Percentiles rank a stretch among this genome's conserved stretches.
phyloP scores from a whole-genome alignment of 441 rosid species.

The Raphanus hybrid region DNA sequence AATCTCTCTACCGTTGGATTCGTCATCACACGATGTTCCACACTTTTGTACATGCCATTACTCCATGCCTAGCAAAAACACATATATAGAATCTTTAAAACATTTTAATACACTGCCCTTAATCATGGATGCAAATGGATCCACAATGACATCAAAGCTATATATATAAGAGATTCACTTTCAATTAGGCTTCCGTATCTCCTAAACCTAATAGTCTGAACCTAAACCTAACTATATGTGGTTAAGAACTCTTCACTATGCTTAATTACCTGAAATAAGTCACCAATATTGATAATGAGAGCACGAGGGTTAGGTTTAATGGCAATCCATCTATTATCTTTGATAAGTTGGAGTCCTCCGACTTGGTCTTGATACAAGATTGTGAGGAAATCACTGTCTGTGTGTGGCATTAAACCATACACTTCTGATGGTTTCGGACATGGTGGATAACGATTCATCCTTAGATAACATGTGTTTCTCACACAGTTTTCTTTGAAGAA shows the following conservation, averaged over 20 bases:
- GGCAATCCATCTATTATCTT: conserved; percentile 85
- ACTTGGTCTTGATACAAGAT: conserved; percentile 81
- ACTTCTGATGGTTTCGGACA: conserved; percentile 62
- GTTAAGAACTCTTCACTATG: not conserved
- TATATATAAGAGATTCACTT: not conserved
- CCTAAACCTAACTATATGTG: not conserved
- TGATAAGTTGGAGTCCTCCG: conserved; percentile 86
- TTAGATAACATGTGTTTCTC: conserved; percentile 75
- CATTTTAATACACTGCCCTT: not conserved
- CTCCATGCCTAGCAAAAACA: conserved; percentile 74
- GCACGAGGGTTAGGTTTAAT: conserved; percentile 87
- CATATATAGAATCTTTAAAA: conserved; percentile 1
- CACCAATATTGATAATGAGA: conserved; percentile 84
- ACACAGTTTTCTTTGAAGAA: conserved; percentile 68
- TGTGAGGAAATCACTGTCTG: conserved; percentile 95
- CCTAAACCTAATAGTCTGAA: not conserved
- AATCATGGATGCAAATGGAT: not conserved
- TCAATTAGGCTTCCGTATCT: not conserved
- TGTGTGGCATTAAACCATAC: conserved; percentile 88
- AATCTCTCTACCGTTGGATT: conserved; percentile 75
- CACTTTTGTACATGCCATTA: conserved; percentile 81
- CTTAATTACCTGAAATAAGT: conserved; percentile 73
- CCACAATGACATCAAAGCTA: not conserved
- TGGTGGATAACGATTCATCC: conserved; percentile 89
- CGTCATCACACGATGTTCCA: conserved; percentile 76